Evolutionary conservation across 139 green algal genomes (phyloP).

Genomic region (Chlamydomonas urium): DNA sequence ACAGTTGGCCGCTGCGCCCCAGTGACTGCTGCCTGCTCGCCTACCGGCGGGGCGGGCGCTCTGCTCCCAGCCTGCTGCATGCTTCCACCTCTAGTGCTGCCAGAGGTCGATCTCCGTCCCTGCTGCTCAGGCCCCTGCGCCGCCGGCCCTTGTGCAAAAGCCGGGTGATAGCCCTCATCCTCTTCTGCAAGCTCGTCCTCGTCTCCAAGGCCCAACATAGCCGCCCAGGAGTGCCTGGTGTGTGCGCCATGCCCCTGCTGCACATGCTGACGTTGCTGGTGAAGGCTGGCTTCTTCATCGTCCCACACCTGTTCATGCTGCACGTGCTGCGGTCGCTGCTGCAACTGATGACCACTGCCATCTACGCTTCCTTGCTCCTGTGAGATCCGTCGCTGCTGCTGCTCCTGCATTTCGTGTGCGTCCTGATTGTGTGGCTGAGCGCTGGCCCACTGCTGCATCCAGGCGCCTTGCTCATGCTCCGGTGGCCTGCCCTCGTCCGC

Average conservation of each 20-base stretch:
- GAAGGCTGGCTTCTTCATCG: neutral
- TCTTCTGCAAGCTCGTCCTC: constrained; percentile 2
- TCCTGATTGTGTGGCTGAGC: no score
- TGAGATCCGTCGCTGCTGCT: neutral
- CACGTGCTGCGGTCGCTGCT: constrained; percentile 6
- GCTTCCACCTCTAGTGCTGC: constrained; percentile 1
- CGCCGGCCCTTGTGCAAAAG: neutral
- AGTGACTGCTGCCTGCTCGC: neutral
- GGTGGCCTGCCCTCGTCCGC: no score
- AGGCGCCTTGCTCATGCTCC: no score
- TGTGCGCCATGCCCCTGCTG: neutral
- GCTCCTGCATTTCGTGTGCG: no score
- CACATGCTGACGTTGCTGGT: neutral
- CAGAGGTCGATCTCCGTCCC: neutral
- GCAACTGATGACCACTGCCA: neutral
- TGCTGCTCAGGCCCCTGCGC: neutral
- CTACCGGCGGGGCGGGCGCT: neutral
- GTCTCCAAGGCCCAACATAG: constrained; percentile 1
- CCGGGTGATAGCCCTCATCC: constrained; percentile 3
- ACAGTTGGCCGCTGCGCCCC: neutral
- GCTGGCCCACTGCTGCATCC: no score
- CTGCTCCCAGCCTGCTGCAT: neutral
- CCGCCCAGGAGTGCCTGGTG: neutral
- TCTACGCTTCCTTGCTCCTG: neutral
- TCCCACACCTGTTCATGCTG: constrained; percentile 10